phyloP scores from a whole-genome alignment of 2,329 filamentous ascomycete genomes.

The Ceratocystis huliohia region DNA sequence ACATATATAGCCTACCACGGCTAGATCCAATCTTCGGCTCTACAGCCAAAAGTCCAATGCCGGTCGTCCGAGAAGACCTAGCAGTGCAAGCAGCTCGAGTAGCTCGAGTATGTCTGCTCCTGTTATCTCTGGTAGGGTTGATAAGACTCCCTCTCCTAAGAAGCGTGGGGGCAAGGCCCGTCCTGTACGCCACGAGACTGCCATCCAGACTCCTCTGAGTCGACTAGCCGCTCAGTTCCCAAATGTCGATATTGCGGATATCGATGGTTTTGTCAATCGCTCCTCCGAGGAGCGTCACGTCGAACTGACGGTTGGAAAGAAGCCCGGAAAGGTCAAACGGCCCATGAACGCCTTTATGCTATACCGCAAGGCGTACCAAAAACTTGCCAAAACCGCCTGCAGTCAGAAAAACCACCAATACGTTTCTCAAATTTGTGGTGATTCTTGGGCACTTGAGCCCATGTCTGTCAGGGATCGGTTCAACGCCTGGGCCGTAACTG shows the following conservation, averaged over 20 bases:
- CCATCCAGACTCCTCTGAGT: constrained; percentile 55
- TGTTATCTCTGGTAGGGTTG: constrained; percentile 10
- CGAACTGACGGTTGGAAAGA: constrained; percentile 57
- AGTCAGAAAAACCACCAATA: constrained; percentile 85
- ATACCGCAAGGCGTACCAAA: constrained; percentile 85
- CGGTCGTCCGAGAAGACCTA: not conserved
- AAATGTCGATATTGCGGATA: constrained; percentile 59
- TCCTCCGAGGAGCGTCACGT: constrained; percentile 49
- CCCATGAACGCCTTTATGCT: constrained; percentile 99
- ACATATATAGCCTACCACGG: not conserved
- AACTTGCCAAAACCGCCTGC: constrained; percentile 70
- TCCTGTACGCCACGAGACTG: constrained; percentile 27
- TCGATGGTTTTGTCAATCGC: constrained; percentile 66
- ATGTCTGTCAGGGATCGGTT: constrained; percentile 59
- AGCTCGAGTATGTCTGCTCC: not conserved
- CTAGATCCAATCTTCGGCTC: constrained; percentile 11
- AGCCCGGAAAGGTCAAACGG: constrained; percentile 65
- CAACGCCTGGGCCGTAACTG: constrained; percentile 63
- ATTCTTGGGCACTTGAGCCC: constrained; percentile 74
- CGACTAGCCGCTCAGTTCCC: constrained; percentile 52
- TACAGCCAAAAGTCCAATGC: not conserved
- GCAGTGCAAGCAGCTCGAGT: not conserved
- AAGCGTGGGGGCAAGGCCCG: constrained; percentile 26
- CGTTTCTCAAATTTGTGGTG: constrained; percentile 75
- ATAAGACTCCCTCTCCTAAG: constrained; percentile 22